phyloP scores from a whole-genome alignment of 371 early-diverging fungal species.

The Nosema muscidifuracis region DNA sequence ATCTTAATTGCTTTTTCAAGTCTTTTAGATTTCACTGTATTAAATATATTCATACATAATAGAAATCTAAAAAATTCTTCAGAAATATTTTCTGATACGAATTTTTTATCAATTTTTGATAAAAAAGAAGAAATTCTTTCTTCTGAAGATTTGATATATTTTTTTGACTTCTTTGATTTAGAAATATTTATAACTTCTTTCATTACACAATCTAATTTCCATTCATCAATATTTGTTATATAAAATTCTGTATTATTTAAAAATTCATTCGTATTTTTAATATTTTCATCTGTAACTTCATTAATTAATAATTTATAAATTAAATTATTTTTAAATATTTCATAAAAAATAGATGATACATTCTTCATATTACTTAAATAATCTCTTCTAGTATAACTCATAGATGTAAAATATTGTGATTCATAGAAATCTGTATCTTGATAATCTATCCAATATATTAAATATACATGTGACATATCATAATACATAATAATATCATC shows the following conservation, averaged over 20 bases:
- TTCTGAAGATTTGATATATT: not conserved
- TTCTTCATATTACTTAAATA: not conserved
- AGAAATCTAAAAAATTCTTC: conserved; percentile 6
- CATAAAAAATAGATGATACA: conserved; percentile 6
- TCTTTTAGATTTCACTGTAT: conserved; percentile 8
- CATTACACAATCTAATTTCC: conserved; percentile 35
- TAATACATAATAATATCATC: not conserved
- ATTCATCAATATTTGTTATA: conserved; percentile 11
- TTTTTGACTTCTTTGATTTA: not conserved
- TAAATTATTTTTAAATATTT: conserved; percentile 15
- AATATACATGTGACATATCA: not conserved
- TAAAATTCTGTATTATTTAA: conserved; percentile 15
- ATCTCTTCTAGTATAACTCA: not conserved
- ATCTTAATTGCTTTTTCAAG: conserved; percentile 12
- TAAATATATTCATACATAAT: conserved; percentile 16
- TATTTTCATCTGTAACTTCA: not conserved
- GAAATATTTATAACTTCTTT: conserved; percentile 25
- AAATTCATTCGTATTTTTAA: not conserved
- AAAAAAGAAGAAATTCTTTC: not conserved
- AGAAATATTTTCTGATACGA: not conserved
- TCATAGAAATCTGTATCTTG: not conserved
- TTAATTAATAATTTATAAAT: not conserved
- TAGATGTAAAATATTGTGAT: not conserved
- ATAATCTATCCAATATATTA: not conserved
- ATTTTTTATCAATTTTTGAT: not conserved